phyloP scores from a whole-genome alignment of 2,329 filamentous ascomycete species.

The Calcarisporium arbuscula region DNA sequence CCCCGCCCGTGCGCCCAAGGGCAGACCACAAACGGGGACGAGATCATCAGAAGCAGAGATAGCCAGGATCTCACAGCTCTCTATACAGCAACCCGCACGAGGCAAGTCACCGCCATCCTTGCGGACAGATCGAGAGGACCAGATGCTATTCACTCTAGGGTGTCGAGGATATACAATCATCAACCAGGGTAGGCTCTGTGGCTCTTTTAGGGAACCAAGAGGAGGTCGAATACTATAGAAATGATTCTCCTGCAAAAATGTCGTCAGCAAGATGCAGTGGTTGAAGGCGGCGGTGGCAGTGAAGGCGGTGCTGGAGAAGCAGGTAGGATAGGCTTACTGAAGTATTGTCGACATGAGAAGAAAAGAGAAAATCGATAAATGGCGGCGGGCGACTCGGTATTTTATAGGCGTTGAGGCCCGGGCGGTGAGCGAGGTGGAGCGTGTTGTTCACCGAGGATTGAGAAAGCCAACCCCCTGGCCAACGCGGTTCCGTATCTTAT shows the following conservation, averaged over 20 bases:
- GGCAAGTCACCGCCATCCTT: constrained; percentile 51
- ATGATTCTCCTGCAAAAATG: constrained; percentile 66
- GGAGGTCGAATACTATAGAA: constrained; percentile 95
- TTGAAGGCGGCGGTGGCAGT: no score
- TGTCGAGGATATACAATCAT: constrained; percentile 82
- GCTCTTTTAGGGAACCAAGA: constrained; percentile 91
- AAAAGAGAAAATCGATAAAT: constrained; percentile 40
- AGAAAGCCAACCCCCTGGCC: no score
- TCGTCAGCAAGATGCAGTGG: constrained; percentile 15
- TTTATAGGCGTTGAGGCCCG: constrained; percentile 33
- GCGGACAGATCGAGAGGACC: constrained; percentile 54
- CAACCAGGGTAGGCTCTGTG: constrained; percentile 93
- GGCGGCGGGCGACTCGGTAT: constrained; percentile 15
- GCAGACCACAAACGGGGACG: constrained; percentile 65
- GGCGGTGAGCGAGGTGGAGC: constrained; percentile 13
- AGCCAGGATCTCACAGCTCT: constrained; percentile 59
- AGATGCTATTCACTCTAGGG: constrained; percentile 80
- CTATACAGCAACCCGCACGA: constrained; percentile 56
- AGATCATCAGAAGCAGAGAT: no score
- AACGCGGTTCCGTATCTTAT: no score
- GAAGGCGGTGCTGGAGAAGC: no score
- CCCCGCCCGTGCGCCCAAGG: constrained; percentile 71
- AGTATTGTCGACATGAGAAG: constrained; percentile 59
- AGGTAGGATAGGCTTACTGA: constrained; percentile 43
- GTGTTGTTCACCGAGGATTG: no score